phyloP scores from a whole-genome alignment of 202 grass and related monocot genomes.

The Panicum virgatum region DNA sequence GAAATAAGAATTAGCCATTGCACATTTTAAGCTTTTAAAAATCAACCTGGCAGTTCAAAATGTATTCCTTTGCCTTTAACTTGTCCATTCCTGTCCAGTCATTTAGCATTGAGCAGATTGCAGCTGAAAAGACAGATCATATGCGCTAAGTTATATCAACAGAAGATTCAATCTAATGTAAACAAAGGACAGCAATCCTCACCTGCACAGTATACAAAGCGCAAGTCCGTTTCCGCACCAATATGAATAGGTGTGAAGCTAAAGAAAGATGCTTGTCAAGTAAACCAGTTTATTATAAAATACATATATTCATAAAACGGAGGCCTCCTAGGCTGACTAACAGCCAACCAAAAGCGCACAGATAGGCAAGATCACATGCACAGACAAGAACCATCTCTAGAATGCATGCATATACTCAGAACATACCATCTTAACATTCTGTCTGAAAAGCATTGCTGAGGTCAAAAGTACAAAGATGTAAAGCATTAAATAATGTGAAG shows the following conservation, averaged over 20 bases:
- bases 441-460: background rate
- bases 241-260: conserved; percentile 94
- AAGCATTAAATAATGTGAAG: conserved; percentile 17
- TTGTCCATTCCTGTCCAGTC: conserved; percentile 91
- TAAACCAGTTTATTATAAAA: conserved; percentile 15
- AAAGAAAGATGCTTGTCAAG: conserved; percentile 40
- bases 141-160: background rate
- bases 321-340: conserved; percentile 5
- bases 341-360: conserved; percentile 9
- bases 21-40: background rate
- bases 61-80: conserved; percentile 84
- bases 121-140: conserved; percentile 65
- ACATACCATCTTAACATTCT: conserved; percentile 29
- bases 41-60: conserved; percentile 79
- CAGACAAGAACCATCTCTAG: background rate
- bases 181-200: conserved; percentile 40
- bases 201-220: conserved; percentile 98
- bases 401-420: background rate
- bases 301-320: conserved; percentile 7
- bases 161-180: background rate
- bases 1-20: conserved; percentile 40
- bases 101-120: conserved; percentile 82
- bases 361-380: conserved; percentile 9
- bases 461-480: background rate
- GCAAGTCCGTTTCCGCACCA: conserved; percentile 86